Evolutionary conservation across 371 early-diverging fungal genomes (phyloP), one percentile per base, ranked within the genome.

Genomic region (Gilbertella persicaria): DNA sequence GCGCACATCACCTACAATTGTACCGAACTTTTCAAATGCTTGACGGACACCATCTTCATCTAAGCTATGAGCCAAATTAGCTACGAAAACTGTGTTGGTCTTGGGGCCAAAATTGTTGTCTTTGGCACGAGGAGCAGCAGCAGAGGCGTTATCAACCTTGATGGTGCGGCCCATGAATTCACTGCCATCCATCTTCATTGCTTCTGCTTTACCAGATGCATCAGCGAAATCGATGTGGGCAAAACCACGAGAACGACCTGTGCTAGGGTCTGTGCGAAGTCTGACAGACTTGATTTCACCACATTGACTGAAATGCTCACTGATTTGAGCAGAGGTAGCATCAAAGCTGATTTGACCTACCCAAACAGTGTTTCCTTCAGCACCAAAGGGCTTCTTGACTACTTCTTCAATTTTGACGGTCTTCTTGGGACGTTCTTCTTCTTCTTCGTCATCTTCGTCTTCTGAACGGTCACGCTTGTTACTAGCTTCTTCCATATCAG

Each of bases 31-130:
- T 12, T 88, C 85, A 66, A 97, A 98, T 14, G 93, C 78, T 60
- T 87, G 86, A 64, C 89, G 82, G 21, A 98, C 62, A 58, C 89
- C 88, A 71, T 95, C 93, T 69, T 98, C 97, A 19, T 88, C 89
- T 8, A 92, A 89, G 63, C 79, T 88, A 64, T 93, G 95, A 24
- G 91, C 86, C 55, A 98, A 74, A 79, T 97, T 98, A 45, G 97
- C 98, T 40, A 96, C 77, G 54, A 96, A 98, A 8, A 97, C 84
- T 21, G 97, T 97, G 35, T 80, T 66, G 14, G 75, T 64, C 41
- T 72, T 76, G 45, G 71, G 69, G 17, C 58, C 64, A 55, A 57
- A 76, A 64, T 64, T 82, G 55, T 49, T 62, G 47, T 69, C 67
- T 17, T 62, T 54, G 20, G 56, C 57, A 28, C 71, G 66, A 17